A percentile compares a stretch with the other conserved stretches of the same genome.
Evolutionary conservation across 192 early-diverging fungal species (phyloP).

Genomic region (Chytriomyces sp.): DNA sequence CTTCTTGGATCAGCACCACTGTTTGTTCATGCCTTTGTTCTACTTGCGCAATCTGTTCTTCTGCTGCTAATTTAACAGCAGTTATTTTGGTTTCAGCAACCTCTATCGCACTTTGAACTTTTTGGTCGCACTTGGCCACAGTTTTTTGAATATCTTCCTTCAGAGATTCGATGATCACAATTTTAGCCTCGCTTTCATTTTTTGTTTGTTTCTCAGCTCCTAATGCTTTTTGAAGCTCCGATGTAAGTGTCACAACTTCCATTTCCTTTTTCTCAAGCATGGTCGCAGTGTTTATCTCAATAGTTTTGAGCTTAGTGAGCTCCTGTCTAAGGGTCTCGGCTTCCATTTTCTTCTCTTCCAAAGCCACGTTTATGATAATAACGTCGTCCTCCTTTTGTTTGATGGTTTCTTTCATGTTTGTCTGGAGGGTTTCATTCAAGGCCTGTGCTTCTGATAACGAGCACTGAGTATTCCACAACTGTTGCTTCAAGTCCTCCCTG

Average conservation of each 20-base stretch:
- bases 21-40: slow-evolving; percentile 1
- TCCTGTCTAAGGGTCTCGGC: slow-evolving; percentile 12
- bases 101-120: neutral
- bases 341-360: neutral
- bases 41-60: neutral
- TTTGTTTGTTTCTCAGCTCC: neutral
- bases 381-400: neutral
- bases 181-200: too few relatives aligned
- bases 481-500: neutral
- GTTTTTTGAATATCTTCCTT: neutral
- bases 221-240: neutral
- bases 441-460: slow-evolving; percentile 18
- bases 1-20: slow-evolving; percentile 7
- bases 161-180: neutral
- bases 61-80: neutral
- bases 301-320: too few relatives aligned
- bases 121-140: neutral
- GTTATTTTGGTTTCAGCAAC: neutral
- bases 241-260: neutral
- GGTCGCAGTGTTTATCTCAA: too few relatives aligned
- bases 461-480: slow-evolving; percentile 15
- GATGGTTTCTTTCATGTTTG: slow-evolving; percentile 17
- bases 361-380: neutral
- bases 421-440: slow-evolving; percentile 15
- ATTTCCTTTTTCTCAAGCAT: neutral